A percentile compares a stretch with the other conserved stretches of the same genome.
Conservation (phyloP, 2,329 filamentous ascomycete species). For the Aspergillus quadrilineatus region DNA sequence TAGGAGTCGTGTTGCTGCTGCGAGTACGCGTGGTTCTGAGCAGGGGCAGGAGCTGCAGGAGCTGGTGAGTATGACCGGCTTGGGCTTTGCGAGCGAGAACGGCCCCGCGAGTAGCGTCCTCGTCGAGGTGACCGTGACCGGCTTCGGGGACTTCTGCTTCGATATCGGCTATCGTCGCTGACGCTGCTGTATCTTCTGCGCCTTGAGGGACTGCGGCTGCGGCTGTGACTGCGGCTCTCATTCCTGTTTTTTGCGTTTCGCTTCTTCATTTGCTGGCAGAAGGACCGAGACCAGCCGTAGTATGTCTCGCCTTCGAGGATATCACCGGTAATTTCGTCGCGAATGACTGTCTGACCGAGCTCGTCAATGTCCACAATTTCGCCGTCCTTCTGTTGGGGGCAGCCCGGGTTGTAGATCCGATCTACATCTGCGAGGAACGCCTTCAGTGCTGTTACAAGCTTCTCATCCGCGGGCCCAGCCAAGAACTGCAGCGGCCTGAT, state of each 20-base stretch:
- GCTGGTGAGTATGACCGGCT: background rate
- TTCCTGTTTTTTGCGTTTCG: slow-evolving; percentile 39
- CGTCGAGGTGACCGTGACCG: background rate
- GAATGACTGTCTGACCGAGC: slow-evolving; percentile 66
- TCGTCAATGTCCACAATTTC: slow-evolving; percentile 66
- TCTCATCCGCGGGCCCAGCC: slow-evolving; percentile 65
- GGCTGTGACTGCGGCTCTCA: slow-evolving; percentile 21
- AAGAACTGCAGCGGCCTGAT: slow-evolving; percentile 71
- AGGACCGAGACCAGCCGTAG: slow-evolving; percentile 80
- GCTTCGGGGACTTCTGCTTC: background rate
- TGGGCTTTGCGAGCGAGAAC: background rate
- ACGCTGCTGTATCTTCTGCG: background rate
- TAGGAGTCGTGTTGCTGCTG: slow-evolving; percentile 8
- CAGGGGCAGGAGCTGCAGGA: slow-evolving; percentile 1
- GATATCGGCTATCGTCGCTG: background rate
- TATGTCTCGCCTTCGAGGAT: slow-evolving; percentile 69
- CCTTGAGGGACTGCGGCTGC: background rate
- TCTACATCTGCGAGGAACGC: slow-evolving; percentile 68
- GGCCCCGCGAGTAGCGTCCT: background rate
- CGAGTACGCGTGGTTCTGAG: slow-evolving; percentile 13
- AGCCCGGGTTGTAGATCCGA: slow-evolving; percentile 61
- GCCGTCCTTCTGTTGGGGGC: slow-evolving; percentile 47
- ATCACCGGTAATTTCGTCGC: slow-evolving; percentile 66
- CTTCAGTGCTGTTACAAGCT: slow-evolving; percentile 68
- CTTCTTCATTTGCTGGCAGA: slow-evolving; percentile 77